Evolutionary conservation across 2,329 filamentous ascomycete genomes (phyloP), one percentile per base, ranked within the genome.

Genomic region (Metarhizium anisopliae): DNA sequence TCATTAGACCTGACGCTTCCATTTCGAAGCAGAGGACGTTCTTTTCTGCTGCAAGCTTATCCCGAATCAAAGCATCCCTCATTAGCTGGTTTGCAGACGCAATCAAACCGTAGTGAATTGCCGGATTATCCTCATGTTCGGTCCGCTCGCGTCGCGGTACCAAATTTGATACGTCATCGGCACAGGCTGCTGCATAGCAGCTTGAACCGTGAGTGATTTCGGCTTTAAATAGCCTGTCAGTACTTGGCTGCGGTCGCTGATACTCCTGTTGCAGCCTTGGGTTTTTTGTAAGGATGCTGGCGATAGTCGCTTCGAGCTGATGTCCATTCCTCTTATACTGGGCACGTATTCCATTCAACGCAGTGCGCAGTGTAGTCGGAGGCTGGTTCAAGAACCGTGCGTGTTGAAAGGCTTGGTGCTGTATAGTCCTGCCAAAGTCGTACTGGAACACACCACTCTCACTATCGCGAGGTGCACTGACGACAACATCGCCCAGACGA

Each of bases 1-100:
- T 62, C 60, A 66, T 65, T 45, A 69, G 32, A 1, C 67, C 65
- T 2, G 64, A 65, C 16, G 66, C 65, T 25, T 68, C 66, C 63
- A 68, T 68, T 56, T 67, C 64, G 43, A 66, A 59, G 58, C 50
- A 51, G 6, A 51, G 35, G 6, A 51, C 50, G 20, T 40, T 32
- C 13, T 4, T 38, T 32, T 38, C 50, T 10, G 35, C 50, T n/a
- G 16, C 64, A 25, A 67, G 64, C 59, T 65, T 64, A 58, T 67
- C 64, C 11, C 50, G 30, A 32, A 51, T 42, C 11, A 18, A 6
- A 18, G 50, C 50, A 32, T 52, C 30, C 38, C 49, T 40, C 50
- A 55, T 52, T 3, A 55, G 30, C 6, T 35, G 16, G 20, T 55
- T 47, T 20, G 50, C 50, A 6, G 54, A 55, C 0, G 54, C 54